Base-by-base conservation (phyloP, 2,329 filamentous ascomycete species). In the Hysterium pulicare region DNA sequence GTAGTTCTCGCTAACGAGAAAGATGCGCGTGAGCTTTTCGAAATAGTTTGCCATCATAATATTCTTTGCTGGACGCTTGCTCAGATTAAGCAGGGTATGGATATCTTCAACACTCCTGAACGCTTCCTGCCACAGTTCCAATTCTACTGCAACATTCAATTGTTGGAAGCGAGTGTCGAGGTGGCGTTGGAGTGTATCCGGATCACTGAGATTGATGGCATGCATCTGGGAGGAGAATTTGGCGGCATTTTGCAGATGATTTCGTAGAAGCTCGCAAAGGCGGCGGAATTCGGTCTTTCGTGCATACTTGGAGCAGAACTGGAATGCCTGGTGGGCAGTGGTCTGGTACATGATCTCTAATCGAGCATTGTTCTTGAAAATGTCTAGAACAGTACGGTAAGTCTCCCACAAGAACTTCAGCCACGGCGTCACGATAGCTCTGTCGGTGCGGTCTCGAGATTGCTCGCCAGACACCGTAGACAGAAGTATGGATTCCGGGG, bases 21-120 rank as follows among this genome's bases (percentile, higher is more conserved):
- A 98, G 69, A 98, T 98, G 52, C 90, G 84, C 31, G 93, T 96
- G 45, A 98, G 83, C 76, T 97, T 97, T 79, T 98, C 93, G 72
- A 97, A 98, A 79, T 98, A 98, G 77, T 97, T 98, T 73, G 93
- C 93, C 93, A 98, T 98, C 93, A 98, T 97, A 66, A 96, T 79
- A 68, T 96, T 96, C 84, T 97, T 97, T 41, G 93, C 86, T 30
- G 90, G 90, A 42, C 93, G 87, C 81, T 97, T 97, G 84, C 91
- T 97, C 57, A 97, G 80, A 75, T 86, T 97, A 55, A 98, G 83
- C 42, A 98, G 82, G 39, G 90, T 97, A 75, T 98, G 93, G 57
- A 97, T 97, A 67, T 98, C 93, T 74, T 98, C 93, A 38, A 98
- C 91, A 64, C 90, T 96, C 69, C 93, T 87, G 86, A 98, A 98